Evolutionary conservation across 2,329 filamentous ascomycete genomes (phyloP), one percentile per base, ranked within the genome.

Genomic region (Sporothrix phasma): DNA sequence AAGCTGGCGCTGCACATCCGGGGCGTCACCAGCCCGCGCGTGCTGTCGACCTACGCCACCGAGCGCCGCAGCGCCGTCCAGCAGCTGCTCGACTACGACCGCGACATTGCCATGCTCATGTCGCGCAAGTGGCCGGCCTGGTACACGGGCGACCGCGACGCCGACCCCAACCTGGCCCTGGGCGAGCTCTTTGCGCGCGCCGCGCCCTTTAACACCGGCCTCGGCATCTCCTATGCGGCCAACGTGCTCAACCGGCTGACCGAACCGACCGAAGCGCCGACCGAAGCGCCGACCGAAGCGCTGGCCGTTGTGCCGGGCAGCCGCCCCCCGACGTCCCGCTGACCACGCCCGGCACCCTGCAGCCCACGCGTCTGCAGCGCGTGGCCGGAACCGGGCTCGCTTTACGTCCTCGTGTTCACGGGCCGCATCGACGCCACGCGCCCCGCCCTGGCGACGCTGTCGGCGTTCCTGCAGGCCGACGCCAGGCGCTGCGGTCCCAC

Each of bases 161-260:
- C 72, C 17, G 75, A 78, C 61, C 73, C 75, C 0, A 76, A 80
- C 51, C 74, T 76, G 15, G 78, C 81, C 0, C 76, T 88, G 0
- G 80, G 80, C 0, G 74, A 78, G 37, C 81, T 86, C 66, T 84
- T 87, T 69, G 74, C 78, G 63, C 79, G 82, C 60, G 84, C 84
- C 47, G 79, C 84, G 19, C 78, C 80, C 2, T 87, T 87, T 71
- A 87, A 85, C 51, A 83, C 82, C 0, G 84, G 84, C 0, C 76
- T 85, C 8, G 84, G 84, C 3, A 84, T 84, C 8, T 77, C 78
- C 49, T 88, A 87, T 69, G 31, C 65, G 29, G 19, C 7, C 13
- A 68, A 68, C 41, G 19, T 68, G 31, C 62, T 68, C 11, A 68
- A 68, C 65, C 62, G 65, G n/a, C n/a, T n/a, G 41, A 11, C 6